Conservation (phyloP, 805 yeast species). For the Debaryomyces tyrocola region DNA sequence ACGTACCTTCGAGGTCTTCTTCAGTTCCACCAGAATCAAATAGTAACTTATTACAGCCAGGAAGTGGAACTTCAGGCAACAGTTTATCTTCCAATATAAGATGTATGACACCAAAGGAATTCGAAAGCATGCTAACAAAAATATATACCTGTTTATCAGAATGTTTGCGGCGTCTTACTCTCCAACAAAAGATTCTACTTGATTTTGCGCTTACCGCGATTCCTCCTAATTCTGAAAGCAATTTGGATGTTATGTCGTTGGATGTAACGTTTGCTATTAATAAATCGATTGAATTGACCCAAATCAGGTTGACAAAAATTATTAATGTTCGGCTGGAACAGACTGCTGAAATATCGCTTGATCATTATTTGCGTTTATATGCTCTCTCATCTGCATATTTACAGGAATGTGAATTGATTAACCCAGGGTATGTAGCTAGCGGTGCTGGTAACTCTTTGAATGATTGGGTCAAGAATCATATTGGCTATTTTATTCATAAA, state of each 20-base stretch:
- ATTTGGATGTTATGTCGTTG: slow-evolving; percentile 51
- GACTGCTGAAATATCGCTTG: slow-evolving; percentile 54
- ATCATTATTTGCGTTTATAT: slow-evolving; percentile 67
- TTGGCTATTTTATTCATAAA: slow-evolving; percentile 55
- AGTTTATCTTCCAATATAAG: slow-evolving; percentile 48
- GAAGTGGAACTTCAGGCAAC: slow-evolving; percentile 4
- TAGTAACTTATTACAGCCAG: slow-evolving; percentile 1
- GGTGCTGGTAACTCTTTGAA: slow-evolving; percentile 54
- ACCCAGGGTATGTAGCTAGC: slow-evolving; percentile 61
- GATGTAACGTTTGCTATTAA: slow-evolving; percentile 68
- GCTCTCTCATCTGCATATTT: slow-evolving; percentile 67
- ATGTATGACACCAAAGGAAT: slow-evolving; percentile 69
- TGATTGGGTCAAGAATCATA: slow-evolving; percentile 66
- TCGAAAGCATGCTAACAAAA: slow-evolving; percentile 63
- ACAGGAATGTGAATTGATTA: slow-evolving; percentile 78
- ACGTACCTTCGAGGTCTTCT: slow-evolving; percentile 27
- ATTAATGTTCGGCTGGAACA: slow-evolving; percentile 75
- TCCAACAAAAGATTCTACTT: slow-evolving; percentile 76
- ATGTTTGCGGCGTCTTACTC: slow-evolving; percentile 67
- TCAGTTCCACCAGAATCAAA: slow-evolving; percentile 24
- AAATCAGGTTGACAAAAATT: slow-evolving; percentile 73
- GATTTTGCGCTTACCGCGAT: slow-evolving; percentile 56
- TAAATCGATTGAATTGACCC: slow-evolving; percentile 68
- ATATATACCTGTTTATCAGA: slow-evolving; percentile 68
- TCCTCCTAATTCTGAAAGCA: slow-evolving; percentile 19